A percentile compares a stretch with the other conserved stretches of the same genome.
phyloP scores from a whole-genome alignment of 1,284 basidiomycete species.

The Neolentinus lepideus region DNA sequence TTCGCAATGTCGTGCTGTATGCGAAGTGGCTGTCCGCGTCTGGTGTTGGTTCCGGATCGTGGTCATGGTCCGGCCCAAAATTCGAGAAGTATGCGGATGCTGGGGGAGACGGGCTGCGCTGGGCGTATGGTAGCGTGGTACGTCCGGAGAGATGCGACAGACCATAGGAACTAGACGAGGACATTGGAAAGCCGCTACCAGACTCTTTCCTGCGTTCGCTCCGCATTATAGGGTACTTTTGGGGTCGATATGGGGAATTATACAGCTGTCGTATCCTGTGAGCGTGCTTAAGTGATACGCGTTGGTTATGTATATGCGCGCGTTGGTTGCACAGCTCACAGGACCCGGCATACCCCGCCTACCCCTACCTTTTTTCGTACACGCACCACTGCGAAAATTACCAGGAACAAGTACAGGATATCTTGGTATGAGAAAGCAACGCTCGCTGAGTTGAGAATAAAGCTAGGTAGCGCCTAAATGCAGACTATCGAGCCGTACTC shows the following conservation, averaged over 20 bases:
- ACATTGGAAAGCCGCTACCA: background rate
- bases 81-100: conserved; percentile 71
- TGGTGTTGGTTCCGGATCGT: conserved; percentile 46
- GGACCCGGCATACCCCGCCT: too few relatives aligned
- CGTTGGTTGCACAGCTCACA: background rate
- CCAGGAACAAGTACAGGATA: too few relatives aligned
- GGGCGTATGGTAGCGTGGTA: conserved; percentile 1
- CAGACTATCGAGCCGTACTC: too few relatives aligned
- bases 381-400: too few relatives aligned
- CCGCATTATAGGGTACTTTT: background rate
- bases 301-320: background rate
- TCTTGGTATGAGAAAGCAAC: too few relatives aligned
- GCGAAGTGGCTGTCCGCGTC: conserved; percentile 70
- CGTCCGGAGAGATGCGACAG: background rate
- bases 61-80: conserved; percentile 38
- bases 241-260: background rate
- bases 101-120: conserved; percentile 53
- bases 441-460: too few relatives aligned
- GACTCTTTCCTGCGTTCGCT: background rate
- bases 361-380: too few relatives aligned
- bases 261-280: background rate
- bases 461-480: too few relatives aligned
- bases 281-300: background rate
- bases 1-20: conserved; percentile 72
- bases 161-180: background rate